A percentile compares a stretch with the other conserved stretches of the same genome.
Evolutionary conservation across 2,329 filamentous ascomycete species (phyloP).

Genomic region (Xylaria sp.): DNA sequence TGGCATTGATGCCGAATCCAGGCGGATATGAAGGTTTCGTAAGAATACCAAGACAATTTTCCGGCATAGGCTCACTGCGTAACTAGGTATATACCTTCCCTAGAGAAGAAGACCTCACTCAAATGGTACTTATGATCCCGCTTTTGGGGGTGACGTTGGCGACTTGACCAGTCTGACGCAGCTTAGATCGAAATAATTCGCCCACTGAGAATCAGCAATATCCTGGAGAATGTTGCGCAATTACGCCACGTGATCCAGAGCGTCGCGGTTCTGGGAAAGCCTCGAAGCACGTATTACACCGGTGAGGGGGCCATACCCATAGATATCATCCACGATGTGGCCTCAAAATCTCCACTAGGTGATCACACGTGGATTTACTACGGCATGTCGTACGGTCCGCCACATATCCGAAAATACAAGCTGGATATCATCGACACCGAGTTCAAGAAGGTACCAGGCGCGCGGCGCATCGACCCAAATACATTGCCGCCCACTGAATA

Average conservation of each 20-base stretch:
- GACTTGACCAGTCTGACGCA: conserved; percentile 8
- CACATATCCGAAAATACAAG: conserved; percentile 51
- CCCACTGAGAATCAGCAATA: conserved; percentile 54
- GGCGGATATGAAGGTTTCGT: conserved; percentile 58
- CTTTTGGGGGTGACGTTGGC: background rate
- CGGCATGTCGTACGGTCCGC: conserved; percentile 51
- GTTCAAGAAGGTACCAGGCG: conserved; percentile 49
- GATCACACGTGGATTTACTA: conserved; percentile 53
- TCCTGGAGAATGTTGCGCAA: conserved; percentile 54
- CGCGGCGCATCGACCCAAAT: conserved; percentile 50
- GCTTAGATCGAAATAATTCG: conserved; percentile 58
- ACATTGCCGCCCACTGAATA: conserved; percentile 50
- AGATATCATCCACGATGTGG: conserved; percentile 49
- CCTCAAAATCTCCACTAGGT: conserved; percentile 47
- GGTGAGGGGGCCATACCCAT: conserved; percentile 50
- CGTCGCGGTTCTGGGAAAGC: conserved; percentile 51
- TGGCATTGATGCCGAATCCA: conserved; percentile 64
- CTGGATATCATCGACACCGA: conserved; percentile 50
- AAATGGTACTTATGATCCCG: conserved; percentile 47
- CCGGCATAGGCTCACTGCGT: conserved; percentile 41
- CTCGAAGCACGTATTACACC: conserved; percentile 50
- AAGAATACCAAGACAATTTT: conserved; percentile 29
- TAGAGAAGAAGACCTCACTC: conserved; percentile 60
- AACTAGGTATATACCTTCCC: conserved; percentile 57
- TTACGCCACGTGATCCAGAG: conserved; percentile 52